These are phyloP conservation scores for Pichia nakasei DNA, from an alignment of 805 yeast species.

Conservation along the genomic window DNA sequence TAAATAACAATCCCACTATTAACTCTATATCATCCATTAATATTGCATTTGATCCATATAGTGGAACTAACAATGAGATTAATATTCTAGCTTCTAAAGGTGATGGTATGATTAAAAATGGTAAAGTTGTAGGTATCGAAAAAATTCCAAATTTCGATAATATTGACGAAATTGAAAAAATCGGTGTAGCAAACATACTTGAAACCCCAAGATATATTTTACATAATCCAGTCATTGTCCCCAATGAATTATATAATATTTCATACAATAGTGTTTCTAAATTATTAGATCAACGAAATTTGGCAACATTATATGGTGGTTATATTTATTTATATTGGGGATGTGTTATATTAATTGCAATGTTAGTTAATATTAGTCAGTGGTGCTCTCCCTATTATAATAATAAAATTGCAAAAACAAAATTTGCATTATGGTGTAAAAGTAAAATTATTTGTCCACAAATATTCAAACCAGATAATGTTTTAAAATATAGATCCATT, in stretches of 20 bases:
- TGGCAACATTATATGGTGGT: constrained; percentile 25
- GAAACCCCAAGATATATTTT: constrained; percentile 8
- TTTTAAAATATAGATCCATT: constrained; percentile 1
- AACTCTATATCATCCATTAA: no score
- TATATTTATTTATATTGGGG: constrained; percentile 28
- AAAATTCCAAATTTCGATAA: constrained; percentile 3
- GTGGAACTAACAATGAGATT: background rate
- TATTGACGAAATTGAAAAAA: constrained; percentile 3
- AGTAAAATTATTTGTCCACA: constrained; percentile 28
- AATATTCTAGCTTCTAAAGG: background rate
- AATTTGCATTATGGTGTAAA: constrained; percentile 22
- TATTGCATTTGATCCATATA: background rate
- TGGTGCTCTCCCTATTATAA: constrained; percentile 30
- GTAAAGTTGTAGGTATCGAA: constrained; percentile 1
- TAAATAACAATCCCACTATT: background rate
- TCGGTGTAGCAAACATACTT: constrained; percentile 6
- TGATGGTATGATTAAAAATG: constrained; percentile 2
- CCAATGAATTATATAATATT: constrained; percentile 16
- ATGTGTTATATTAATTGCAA: constrained; percentile 18
- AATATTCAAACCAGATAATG: constrained; percentile 17
- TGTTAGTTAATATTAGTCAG: constrained; percentile 20
- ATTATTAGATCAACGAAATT: constrained; percentile 21
- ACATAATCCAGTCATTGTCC: constrained; percentile 23
- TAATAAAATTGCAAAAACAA: constrained; percentile 16
- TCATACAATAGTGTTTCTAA: constrained; percentile 23